A percentile compares a stretch with the other conserved stretches of the same genome.
Evolutionary conservation across 495 filamentous ascomycete genomes (phyloP).

Genomic region (Tetracladium setigerum): DNA sequence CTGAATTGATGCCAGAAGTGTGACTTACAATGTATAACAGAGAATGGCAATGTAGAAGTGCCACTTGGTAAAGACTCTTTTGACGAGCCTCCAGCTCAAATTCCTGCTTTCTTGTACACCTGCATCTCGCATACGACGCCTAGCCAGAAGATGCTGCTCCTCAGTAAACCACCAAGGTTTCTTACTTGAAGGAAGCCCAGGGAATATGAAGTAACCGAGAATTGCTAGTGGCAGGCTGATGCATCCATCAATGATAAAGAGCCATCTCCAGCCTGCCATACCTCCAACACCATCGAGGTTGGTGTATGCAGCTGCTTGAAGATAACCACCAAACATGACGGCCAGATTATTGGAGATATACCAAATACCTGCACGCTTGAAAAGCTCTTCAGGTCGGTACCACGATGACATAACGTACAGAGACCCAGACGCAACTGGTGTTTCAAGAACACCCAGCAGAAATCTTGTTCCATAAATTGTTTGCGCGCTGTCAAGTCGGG

Average conservation of each 20-base stretch:
- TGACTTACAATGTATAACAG: slow-evolving; percentile 8
- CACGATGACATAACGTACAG: slow-evolving; percentile 58
- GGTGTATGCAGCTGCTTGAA: slow-evolving; percentile 49
- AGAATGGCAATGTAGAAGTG: slow-evolving; percentile 7
- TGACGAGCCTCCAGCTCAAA: neutral
- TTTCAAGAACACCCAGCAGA: slow-evolving; percentile 55
- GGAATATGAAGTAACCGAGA: slow-evolving; percentile 48
- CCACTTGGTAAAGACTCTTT: slow-evolving; percentile 5
- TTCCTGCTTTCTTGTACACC: slow-evolving; percentile 1
- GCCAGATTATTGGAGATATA: slow-evolving; percentile 39
- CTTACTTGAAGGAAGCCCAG: slow-evolving; percentile 46
- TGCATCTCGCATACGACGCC: slow-evolving; percentile 24
- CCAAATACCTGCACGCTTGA: slow-evolving; percentile 50
- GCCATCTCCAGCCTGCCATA: slow-evolving; percentile 55
- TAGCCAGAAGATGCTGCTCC: slow-evolving; percentile 35
- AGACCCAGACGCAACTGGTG: slow-evolving; percentile 50
- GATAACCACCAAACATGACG: slow-evolving; percentile 37
- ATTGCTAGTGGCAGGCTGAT: slow-evolving; percentile 45
- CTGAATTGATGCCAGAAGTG: too few species aligned
- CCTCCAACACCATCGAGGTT: slow-evolving; percentile 40
- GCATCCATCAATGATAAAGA: slow-evolving; percentile 44
- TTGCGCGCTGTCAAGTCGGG: slow-evolving; percentile 34
- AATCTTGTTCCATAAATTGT: slow-evolving; percentile 55
- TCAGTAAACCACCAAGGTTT: slow-evolving; percentile 39
- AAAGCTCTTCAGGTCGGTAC: slow-evolving; percentile 56